Conservation (phyloP, 75 land plant genomes). For the Chamaecyparis obtusa region DNA sequence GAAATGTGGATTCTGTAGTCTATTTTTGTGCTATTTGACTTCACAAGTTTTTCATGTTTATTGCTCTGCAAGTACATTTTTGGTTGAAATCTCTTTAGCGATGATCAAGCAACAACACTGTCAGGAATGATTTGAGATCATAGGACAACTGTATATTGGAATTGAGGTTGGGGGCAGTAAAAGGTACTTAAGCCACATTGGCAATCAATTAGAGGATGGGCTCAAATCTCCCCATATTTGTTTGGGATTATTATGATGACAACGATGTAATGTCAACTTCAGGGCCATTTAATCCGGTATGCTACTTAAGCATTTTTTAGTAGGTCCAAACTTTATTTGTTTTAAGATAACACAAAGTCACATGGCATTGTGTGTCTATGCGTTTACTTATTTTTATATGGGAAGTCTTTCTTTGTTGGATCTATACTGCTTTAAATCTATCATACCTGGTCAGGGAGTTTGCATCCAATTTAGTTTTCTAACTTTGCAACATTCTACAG, state of each 20-base stretch:
- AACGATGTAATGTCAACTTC: slow-evolving; percentile 12
- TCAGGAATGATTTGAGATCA: neutral
- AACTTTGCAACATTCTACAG: neutral
- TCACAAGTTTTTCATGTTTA: neutral
- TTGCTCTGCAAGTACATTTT: neutral
- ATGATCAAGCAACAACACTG: neutral
- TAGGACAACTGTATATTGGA: neutral
- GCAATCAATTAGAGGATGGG: neutral
- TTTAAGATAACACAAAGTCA: neutral
- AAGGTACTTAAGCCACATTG: neutral
- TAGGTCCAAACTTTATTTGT: neutral
- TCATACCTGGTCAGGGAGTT: neutral
- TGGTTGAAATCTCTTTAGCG: neutral
- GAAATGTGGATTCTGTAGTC: neutral
- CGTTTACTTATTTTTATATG: too few species aligned
- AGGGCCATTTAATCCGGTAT: slow-evolving; percentile 16
- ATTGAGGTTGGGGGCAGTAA: neutral
- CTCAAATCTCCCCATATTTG: slow-evolving; percentile 7
- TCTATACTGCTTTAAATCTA: neutral
- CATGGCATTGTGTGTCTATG: neutral
- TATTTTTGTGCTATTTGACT: neutral
- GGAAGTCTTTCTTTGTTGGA: neutral
- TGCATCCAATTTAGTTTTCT: neutral
- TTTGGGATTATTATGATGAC: slow-evolving; percentile 12
- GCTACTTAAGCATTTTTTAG: neutral